Evolutionary conservation across 352 stramenopile species (phyloP), one percentile per base, ranked within the genome.

Genomic region (Globisporangium radiosum): DNA sequence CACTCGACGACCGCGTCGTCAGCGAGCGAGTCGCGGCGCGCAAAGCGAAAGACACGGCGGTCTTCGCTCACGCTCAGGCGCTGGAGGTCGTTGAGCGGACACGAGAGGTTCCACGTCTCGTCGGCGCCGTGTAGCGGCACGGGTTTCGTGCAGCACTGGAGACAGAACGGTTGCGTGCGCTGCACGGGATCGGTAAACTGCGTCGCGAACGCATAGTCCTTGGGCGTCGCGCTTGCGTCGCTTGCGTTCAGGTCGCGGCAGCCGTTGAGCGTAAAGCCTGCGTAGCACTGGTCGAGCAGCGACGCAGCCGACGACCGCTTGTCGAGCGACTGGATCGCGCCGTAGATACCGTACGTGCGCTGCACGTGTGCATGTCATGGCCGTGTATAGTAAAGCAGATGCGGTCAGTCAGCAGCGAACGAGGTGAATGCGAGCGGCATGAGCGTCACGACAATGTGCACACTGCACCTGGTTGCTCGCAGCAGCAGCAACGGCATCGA

Each of bases 101-200:
- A 92, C 19, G 73, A 74, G 33, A 92, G 64, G 67, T 92, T 86
- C 81, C 81, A 92, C 7, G 80, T 87, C 58, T 92, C 81, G 45
- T 92, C 81, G 8, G 74, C 79, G 42, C 78, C 73, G 25, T 47
- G 63, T 11, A 61, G 44, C 3, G 77, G 73, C n/a, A 85, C 77
- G n/a, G 81, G 81, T 17, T 81, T 84, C 0, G 79, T 81, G 54
- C 81, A 92, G 63, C 81, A 92, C 58, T 92, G 80, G 9, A 92
- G 55, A 42, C 81, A 92, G 40, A 82, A 92, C 10, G 71, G 71
- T 45, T 72, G 75, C 7, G 40, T 70, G 38, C 57, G 56, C 57
- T 78, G 63, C 47, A 36, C 56, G 5, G 66, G 54, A 52, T 85
- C 76, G 19, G 72, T 82, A 56, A 89, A 89, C 47, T 89, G 79